A percentile compares a stretch with the other conserved stretches of the same genome.
These are phyloP conservation scores for Calonectria leucothoes DNA, from an alignment of 2,329 filamentous ascomycete genomes.

Conservation along the genomic window DNA sequence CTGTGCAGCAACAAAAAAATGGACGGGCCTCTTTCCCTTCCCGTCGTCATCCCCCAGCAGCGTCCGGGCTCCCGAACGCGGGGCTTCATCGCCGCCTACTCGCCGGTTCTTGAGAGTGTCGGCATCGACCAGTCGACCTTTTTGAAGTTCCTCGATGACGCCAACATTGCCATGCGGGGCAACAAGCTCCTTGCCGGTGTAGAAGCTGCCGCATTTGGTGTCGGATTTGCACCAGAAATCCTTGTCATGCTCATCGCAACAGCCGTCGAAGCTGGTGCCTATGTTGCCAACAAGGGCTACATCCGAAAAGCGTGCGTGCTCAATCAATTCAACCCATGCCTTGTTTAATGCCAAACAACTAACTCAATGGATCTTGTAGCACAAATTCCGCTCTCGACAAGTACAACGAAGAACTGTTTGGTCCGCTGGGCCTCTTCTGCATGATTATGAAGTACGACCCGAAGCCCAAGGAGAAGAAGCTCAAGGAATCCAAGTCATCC, in stretches of 20 bases:
- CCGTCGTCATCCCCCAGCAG: neutral
- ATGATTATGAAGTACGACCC: slow-evolving; percentile 1
- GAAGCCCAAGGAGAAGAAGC: neutral
- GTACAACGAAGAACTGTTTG: neutral
- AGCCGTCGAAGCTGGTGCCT: neutral
- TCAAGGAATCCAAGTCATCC: neutral
- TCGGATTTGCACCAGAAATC: neutral
- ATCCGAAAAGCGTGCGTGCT: neutral
- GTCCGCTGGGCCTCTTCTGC: neutral
- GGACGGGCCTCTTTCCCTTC: neutral
- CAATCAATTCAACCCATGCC: too few species aligned
- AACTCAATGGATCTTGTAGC: neutral
- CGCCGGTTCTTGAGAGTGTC: neutral
- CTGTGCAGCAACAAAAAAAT: neutral
- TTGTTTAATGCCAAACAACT: too few species aligned
- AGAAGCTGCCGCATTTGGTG: neutral
- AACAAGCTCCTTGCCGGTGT: neutral
- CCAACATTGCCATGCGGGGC: neutral
- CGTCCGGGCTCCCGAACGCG: neutral
- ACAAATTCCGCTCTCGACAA: neutral
- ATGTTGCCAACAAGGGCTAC: slow-evolving; percentile 1
- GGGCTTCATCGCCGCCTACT: slow-evolving; percentile 1
- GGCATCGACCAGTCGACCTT: neutral
- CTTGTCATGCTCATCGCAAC: neutral
- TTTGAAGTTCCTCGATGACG: neutral